Base-by-base conservation (phyloP, 1,284 basidiomycete genomes). In the Trametes polyzona region DNA sequence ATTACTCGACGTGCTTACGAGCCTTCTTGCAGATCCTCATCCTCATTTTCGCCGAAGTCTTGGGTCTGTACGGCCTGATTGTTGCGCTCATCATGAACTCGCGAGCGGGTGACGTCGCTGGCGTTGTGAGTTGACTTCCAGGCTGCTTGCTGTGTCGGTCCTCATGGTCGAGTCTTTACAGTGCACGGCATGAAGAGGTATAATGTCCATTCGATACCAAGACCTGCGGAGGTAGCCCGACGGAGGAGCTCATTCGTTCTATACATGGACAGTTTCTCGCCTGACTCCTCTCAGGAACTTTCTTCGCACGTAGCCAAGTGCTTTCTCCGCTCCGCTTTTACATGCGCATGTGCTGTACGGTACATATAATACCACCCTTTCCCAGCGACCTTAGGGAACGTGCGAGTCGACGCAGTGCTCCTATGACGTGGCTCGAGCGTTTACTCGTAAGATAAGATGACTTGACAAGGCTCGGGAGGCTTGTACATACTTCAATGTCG, bases 31-130 rank as follows among this genome's bases (percentile, higher is more conserved):
- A 85, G 84, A 83, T 86, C 50, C 77, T 88, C 51, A 87, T 88
- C 68, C 84, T 91, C 73, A 92, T 92, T 81, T 92, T 93, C 76
- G 88, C 90, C 58, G 91, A 94, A 78, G 91, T 93, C 21, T 76
- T 93, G 77, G 89, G 88, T 69, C 78, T 90, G 21, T 93, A 93
- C 70, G 89, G 86, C 58, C 83, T 95, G 58, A 95, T 95, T 68
- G 93, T 95, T 60, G 93, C 93, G 21, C 84, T 95, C 19, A 50
- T 50, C 37, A 50, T 50, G 48, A 50, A 95, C 78, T 88, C 86
- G 52, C 80, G 76, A 69, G 75, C 83, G 17, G 49, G 66, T 40
- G 67, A 68, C 47, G 51, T 66, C 47, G 58, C 47, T 35, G 61
- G 60, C 24, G 58, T 58, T 36, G 71, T 71, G 51, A 46, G 70